Conservation (phyloP, 2,329 filamentous ascomycete species). For the Colletotrichum lupini region DNA sequence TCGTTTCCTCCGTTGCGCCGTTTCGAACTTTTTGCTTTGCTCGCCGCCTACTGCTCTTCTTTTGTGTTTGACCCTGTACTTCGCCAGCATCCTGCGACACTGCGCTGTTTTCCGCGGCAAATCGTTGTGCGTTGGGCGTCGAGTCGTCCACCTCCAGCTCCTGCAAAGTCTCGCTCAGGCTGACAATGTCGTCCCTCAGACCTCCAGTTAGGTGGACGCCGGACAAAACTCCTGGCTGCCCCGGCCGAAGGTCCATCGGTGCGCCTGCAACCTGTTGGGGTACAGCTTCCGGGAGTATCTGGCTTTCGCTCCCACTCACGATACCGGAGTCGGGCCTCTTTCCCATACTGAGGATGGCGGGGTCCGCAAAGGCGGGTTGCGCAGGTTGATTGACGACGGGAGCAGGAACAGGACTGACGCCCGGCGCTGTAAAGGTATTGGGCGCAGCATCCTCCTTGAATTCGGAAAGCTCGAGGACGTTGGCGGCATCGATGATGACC, state of each 20-base stretch:
- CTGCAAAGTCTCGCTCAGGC: conserved; percentile 39
- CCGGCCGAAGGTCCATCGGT: conserved; percentile 44
- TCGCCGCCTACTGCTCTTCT: conserved; percentile 41
- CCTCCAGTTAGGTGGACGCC: conserved; percentile 21
- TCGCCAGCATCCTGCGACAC: conserved; percentile 25
- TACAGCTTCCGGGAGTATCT: conserved; percentile 22
- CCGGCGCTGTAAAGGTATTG: conserved; percentile 42
- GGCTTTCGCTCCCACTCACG: conserved; percentile 36
- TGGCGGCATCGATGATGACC: conserved; percentile 57
- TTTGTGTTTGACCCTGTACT: conserved; percentile 38
- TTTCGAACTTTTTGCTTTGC: conserved; percentile 47
- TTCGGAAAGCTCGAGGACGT: conserved; percentile 59
- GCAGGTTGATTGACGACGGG: conserved; percentile 42
- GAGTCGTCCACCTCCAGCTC: conserved; percentile 39
- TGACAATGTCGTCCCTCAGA: conserved; percentile 11
- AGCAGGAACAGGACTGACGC: conserved; percentile 40
- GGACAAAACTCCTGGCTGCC: conserved; percentile 38
- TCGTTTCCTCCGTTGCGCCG: conserved; percentile 33
- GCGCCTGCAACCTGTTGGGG: conserved; percentile 45
- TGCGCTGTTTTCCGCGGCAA: neutral
- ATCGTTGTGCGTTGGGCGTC: conserved; percentile 37
- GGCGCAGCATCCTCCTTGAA: conserved; percentile 45
- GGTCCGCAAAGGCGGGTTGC: conserved; percentile 74
- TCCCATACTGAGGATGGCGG: conserved; percentile 81
- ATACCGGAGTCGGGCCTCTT: conserved; percentile 50